Evolutionary conservation across 176 grass and related monocot species (phyloP).

Genomic region (Musa troglodytarum): DNA sequence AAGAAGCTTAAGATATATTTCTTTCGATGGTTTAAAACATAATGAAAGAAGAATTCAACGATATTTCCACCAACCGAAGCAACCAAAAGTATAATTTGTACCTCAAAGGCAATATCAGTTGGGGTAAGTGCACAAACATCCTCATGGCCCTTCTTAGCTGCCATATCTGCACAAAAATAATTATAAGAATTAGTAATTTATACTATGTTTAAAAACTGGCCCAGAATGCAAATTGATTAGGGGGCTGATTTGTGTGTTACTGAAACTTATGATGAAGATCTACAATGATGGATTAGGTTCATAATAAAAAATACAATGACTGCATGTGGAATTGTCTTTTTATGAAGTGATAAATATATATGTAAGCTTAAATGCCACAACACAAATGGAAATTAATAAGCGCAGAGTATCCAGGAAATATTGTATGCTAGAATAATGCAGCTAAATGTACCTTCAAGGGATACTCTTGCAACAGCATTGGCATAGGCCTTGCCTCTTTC

Average conservation of each 20-base stretch:
- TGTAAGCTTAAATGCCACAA: too few species aligned
- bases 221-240: too few species aligned
- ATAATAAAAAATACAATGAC: too few species aligned
- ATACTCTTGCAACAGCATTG: slow-evolving; percentile 85
- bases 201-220: not conserved
- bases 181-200: not conserved
- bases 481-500: slow-evolving; percentile 83
- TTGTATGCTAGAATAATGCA: not conserved
- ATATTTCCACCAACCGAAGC: not conserved
- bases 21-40: not conserved
- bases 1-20: not conserved
- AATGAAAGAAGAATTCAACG: not conserved
- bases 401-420: not conserved
- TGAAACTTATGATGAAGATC: too few species aligned
- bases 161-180: slow-evolving; percentile 53
- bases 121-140: slow-evolving; percentile 70
- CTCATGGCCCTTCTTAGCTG: slow-evolving; percentile 59
- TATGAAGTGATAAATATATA: too few species aligned
- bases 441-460: slow-evolving; percentile 62
- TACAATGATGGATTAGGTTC: too few species aligned
- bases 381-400: too few species aligned
- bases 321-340: too few species aligned
- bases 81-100: slow-evolving; percentile 12
- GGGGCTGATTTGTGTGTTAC: too few species aligned
- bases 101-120: slow-evolving; percentile 79